Evolutionary conservation across 2,329 filamentous ascomycete species (phyloP).

Genomic region (Botryotinia calthae): DNA sequence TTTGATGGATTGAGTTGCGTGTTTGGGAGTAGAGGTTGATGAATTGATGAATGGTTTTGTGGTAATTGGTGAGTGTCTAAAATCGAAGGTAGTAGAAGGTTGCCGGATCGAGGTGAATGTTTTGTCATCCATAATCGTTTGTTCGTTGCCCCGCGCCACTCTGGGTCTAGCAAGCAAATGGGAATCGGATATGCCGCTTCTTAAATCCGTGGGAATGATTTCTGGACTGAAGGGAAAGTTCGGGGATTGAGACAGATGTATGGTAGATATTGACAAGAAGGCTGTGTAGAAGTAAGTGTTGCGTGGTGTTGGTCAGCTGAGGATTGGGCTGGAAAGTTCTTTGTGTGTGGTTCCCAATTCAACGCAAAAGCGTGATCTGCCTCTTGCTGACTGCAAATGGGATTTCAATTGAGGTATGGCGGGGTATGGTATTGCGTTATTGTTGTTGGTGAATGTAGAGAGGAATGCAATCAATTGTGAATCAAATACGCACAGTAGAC

Average conservation of each 20-base stretch:
- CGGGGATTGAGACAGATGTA: slow-evolving; percentile 10
- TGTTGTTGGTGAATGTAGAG: slow-evolving; percentile 21
- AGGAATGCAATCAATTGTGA: slow-evolving; percentile 26
- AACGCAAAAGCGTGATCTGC: slow-evolving; percentile 24
- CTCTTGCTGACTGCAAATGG: neutral
- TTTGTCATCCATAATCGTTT: slow-evolving; percentile 26
- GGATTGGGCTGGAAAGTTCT: slow-evolving; percentile 31
- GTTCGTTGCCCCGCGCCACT: slow-evolving; percentile 19
- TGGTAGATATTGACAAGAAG: slow-evolving; percentile 20
- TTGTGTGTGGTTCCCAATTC: slow-evolving; percentile 33
- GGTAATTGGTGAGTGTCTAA: slow-evolving; percentile 27
- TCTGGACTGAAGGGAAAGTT: neutral
- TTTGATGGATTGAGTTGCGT: slow-evolving; percentile 22
- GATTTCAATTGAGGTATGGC: slow-evolving; percentile 18
- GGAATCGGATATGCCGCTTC: slow-evolving; percentile 2
- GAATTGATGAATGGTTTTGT: slow-evolving; percentile 27
- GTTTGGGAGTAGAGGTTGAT: slow-evolving; percentile 21
- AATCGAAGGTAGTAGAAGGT: slow-evolving; percentile 36
- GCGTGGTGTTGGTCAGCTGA: slow-evolving; percentile 31
- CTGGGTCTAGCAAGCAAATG: slow-evolving; percentile 9
- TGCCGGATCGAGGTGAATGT: slow-evolving; percentile 30
- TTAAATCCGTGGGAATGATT: slow-evolving; percentile 15
- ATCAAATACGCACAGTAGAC: neutral
- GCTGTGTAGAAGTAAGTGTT: slow-evolving; percentile 19
- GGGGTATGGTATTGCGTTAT: slow-evolving; percentile 20